Percentiles rank a stretch among this genome's conserved stretches.
Evolutionary conservation across 768 basidiomycete species (phyloP).

Genomic region (Antrodiella citrinella): DNA sequence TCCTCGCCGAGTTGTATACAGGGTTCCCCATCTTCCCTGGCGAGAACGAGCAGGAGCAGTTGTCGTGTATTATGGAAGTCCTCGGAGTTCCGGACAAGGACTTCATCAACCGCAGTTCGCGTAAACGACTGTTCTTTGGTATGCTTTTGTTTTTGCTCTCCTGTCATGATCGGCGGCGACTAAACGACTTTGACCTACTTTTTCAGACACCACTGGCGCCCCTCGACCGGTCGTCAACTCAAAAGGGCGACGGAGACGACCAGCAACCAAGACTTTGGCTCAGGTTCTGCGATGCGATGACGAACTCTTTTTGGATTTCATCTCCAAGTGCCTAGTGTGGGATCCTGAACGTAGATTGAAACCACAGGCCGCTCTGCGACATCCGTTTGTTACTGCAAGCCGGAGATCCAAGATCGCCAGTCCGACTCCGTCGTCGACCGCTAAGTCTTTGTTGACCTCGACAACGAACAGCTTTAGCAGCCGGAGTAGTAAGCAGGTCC

Average conservation of each 20-base stretch:
- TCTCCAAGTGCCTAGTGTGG: conserved; percentile 95
- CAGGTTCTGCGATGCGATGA: conserved; percentile 90
- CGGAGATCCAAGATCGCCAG: conserved; percentile 38
- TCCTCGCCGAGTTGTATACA: conserved; percentile 93
- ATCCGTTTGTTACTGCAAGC: conserved; percentile 77
- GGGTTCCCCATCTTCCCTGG: conserved; percentile 99
- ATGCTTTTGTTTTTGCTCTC: conserved; percentile 16
- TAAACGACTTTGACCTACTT: neutral
- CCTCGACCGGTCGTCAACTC: conserved; percentile 94
- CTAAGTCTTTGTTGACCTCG: conserved; percentile 52
- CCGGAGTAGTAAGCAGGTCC: conserved; percentile 46
- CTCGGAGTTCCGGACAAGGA: conserved; percentile 94
- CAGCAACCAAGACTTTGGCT: conserved; percentile 83
- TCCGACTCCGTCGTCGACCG: conserved; percentile 32
- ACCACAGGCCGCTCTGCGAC: conserved; percentile 85
- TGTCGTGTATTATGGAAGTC: conserved; percentile 99
- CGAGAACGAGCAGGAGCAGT: conserved; percentile 97
- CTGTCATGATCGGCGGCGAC: neutral
- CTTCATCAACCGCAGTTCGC: conserved; percentile 86
- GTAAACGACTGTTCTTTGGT: conserved; percentile 97
- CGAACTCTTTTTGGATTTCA: conserved; percentile 94
- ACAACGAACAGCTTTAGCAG: conserved; percentile 43
- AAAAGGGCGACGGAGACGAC: conserved; percentile 87
- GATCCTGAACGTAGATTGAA: conserved; percentile 95
- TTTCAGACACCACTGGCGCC: conserved; percentile 80